These are phyloP conservation scores for Raddia distichophylla DNA, from an alignment of 176 grass and related monocot genomes.

Conservation along the genomic window DNA sequence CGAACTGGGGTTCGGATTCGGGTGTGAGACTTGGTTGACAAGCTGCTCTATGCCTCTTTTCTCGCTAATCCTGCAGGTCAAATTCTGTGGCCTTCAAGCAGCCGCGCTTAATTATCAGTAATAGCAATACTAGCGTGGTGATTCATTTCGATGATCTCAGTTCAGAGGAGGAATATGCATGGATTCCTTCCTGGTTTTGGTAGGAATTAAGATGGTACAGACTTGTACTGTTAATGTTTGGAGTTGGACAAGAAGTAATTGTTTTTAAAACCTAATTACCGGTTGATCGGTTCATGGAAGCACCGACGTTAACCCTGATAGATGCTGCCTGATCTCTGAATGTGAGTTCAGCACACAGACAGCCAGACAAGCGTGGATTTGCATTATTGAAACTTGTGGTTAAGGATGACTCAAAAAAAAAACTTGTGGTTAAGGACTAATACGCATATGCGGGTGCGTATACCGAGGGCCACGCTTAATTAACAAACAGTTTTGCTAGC, in stretches of 20 bases:
- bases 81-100: constrained; percentile 44
- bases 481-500: too few relatives aligned
- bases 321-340: background rate
- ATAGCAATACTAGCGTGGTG: background rate
- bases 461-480: constrained; percentile 35
- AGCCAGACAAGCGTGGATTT: constrained; percentile 20
- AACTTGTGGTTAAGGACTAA: constrained; percentile 29
- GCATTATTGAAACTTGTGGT: constrained; percentile 47
- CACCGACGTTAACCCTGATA: background rate
- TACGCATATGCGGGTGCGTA: constrained; percentile 23
- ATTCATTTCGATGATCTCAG: background rate
- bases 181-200: constrained; percentile 22
- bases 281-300: background rate
- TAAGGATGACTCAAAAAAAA: too few relatives aligned
- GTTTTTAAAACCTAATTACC: background rate
- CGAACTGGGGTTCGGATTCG: too few relatives aligned
- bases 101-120: background rate
- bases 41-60: constrained; percentile 12
- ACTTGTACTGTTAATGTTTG: background rate
- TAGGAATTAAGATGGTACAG: constrained; percentile 24
- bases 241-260: background rate
- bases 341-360: background rate
- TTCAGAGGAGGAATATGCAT: background rate
- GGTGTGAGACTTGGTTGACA: too few relatives aligned
- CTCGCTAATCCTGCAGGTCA: constrained; percentile 18